A percentile compares a stretch with the other conserved stretches of the same genome.
phyloP scores from a whole-genome alignment of 768 basidiomycete genomes.

The Leccinum sublutescens region DNA sequence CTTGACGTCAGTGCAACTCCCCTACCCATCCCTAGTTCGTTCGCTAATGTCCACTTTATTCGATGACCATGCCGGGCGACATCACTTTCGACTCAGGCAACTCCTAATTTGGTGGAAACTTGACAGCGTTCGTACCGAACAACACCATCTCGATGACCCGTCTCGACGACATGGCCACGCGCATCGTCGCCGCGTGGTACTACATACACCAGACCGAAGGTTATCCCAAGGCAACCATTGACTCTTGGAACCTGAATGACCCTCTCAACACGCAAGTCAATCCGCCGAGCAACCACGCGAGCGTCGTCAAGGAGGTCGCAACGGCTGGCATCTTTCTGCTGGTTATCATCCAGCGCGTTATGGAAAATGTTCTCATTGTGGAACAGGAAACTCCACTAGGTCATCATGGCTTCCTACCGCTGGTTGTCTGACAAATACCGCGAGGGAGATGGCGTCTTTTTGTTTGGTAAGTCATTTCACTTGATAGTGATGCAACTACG shows the following conservation, averaged over 20 bases:
- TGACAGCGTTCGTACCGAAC: slow-evolving; percentile 58
- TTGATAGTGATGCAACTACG: no score
- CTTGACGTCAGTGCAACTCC: slow-evolving; percentile 51
- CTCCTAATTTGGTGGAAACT: slow-evolving; percentile 58
- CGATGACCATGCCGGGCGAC: slow-evolving; percentile 79
- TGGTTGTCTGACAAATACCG: no score
- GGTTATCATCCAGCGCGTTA: no score
- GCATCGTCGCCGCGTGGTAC: slow-evolving; percentile 67
- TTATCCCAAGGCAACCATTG: slow-evolving; percentile 26
- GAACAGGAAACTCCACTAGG: no score
- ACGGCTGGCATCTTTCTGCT: slow-evolving; percentile 65
- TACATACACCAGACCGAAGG: slow-evolving; percentile 34
- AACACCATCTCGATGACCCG: slow-evolving; percentile 57
- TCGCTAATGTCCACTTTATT: slow-evolving; percentile 1
- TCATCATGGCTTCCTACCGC: no score
- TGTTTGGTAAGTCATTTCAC: no score
- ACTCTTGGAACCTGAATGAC: slow-evolving; percentile 29
- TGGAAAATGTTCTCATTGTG: no score
- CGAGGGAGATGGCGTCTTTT: no score
- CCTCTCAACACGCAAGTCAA: slow-evolving; percentile 45
- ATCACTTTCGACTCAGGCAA: slow-evolving; percentile 37
- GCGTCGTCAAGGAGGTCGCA: slow-evolving; percentile 59
- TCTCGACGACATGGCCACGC: slow-evolving; percentile 69
- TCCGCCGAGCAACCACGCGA: slow-evolving; percentile 54
- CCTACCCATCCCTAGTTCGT: no score